These are phyloP conservation scores for Ceratocystis eucalypticola DNA, from an alignment of 2,329 filamentous ascomycete genomes.

Conservation along the genomic window DNA sequence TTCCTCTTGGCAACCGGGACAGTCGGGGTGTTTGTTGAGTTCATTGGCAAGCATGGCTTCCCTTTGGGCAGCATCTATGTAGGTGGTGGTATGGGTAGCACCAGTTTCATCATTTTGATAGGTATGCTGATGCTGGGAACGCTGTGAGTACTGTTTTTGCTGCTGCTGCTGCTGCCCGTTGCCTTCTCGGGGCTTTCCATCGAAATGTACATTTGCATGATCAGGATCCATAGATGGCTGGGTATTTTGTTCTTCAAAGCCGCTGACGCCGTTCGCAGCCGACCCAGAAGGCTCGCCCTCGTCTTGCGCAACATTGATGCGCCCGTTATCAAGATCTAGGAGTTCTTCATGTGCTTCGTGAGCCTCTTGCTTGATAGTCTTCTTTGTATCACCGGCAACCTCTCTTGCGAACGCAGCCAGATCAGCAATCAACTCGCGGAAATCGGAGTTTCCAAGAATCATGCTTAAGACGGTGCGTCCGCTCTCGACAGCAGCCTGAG, in stretches of 20 bases:
- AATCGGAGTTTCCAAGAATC: conserved; percentile 81
- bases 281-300: neutral
- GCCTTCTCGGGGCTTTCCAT: neutral
- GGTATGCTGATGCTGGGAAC: neutral
- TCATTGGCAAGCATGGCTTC: neutral
- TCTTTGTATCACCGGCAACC: conserved; percentile 75
- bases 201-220: neutral
- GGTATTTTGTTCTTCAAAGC: conserved; percentile 45
- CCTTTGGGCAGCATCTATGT: conserved; percentile 23
- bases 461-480: conserved; percentile 70
- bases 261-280: conserved; percentile 27
- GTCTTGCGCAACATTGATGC: conserved; percentile 25
- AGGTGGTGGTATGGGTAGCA: neutral
- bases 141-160: neutral
- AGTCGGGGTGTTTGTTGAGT: conserved; percentile 10
- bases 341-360: conserved; percentile 36
- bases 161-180: neutral
- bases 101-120: neutral
- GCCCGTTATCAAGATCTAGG: conserved; percentile 2
- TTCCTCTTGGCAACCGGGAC: conserved; percentile 2
- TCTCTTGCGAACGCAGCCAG: conserved; percentile 65
- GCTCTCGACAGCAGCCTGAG: conserved; percentile 50
- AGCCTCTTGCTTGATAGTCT: conserved; percentile 62
- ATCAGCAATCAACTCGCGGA: conserved; percentile 73
- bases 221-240: conserved; percentile 38